Evolutionary conservation across 139 green algal species (phyloP).

Genomic region (Asterochloris sp.): DNA sequence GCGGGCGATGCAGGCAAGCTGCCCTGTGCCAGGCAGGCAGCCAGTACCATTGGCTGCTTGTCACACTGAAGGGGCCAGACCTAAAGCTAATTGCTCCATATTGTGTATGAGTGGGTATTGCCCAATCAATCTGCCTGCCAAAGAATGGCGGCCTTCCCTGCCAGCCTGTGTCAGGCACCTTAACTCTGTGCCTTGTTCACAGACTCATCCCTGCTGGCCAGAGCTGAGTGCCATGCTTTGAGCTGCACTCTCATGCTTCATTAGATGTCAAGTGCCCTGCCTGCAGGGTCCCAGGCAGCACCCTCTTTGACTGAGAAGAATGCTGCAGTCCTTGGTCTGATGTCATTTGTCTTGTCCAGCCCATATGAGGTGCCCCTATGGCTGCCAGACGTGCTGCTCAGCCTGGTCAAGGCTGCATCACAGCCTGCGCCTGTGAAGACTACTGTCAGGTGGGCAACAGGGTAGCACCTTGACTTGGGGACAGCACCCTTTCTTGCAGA

Average conservation of each 20-base stretch:
- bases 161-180: background rate
- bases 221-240: background rate
- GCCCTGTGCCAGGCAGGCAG: no score
- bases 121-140: background rate
- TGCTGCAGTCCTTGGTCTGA: constrained; percentile 65
- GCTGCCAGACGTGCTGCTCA: constrained; percentile 75
- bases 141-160: background rate
- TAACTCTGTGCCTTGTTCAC: background rate
- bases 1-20: background rate
- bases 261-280: background rate
- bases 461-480: background rate
- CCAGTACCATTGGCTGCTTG: no score
- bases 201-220: background rate
- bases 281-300: background rate
- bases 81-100: background rate
- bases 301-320: constrained; percentile 25
- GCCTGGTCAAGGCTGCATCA: constrained; percentile 46
- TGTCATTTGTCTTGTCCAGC: constrained; percentile 70
- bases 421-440: constrained; percentile 52
- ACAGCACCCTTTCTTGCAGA: background rate
- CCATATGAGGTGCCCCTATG: constrained; percentile 86
- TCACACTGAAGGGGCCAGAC: no score
- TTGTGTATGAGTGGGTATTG: background rate
- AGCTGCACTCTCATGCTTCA: background rate
- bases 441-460: constrained; percentile 26